Percentiles rank a stretch among this genome's conserved stretches.
Evolutionary conservation across 345 rosid genomes (phyloP).

Genomic region (Leavenworthia alabamica): DNA sequence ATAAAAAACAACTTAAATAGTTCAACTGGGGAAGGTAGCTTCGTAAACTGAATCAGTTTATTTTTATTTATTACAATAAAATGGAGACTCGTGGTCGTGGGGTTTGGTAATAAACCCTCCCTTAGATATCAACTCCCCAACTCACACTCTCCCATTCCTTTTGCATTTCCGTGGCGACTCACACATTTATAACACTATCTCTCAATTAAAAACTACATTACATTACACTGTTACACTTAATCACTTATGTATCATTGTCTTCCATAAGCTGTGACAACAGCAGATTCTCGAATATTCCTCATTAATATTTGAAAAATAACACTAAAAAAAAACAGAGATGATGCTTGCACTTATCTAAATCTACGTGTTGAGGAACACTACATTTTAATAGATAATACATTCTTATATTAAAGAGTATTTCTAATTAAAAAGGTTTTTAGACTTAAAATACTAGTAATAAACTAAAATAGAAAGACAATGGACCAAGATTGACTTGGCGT

Average conservation of each 20-base stretch:
- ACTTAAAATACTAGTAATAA: not conserved
- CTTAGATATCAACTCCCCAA: slow-evolving; percentile 36
- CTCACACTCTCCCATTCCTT: too few species aligned
- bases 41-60: not conserved
- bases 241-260: not conserved
- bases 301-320: too few species aligned
- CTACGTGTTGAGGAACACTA: slow-evolving; percentile 19
- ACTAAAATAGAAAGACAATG: not conserved
- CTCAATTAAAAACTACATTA: not conserved
- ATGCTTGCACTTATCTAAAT: slow-evolving; percentile 26
- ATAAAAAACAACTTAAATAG: not conserved
- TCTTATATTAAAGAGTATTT: not conserved
- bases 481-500: slow-evolving; percentile 25
- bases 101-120: slow-evolving; percentile 19
- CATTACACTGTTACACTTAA: not conserved
- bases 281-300: slow-evolving; percentile 13
- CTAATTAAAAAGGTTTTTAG: not conserved
- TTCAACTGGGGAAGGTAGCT: slow-evolving; percentile 32
- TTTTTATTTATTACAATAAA: not conserved
- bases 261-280: not conserved
- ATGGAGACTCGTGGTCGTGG: slow-evolving; percentile 16
- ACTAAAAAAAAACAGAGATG: slow-evolving; percentile 5
- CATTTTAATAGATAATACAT: not conserved
- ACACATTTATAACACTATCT: not conserved
- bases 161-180: slow-evolving; percentile 31